These are phyloP conservation scores for Ustilago shanxiensis DNA, from an alignment of 1,284 basidiomycete genomes.

Conservation along the genomic window DNA sequence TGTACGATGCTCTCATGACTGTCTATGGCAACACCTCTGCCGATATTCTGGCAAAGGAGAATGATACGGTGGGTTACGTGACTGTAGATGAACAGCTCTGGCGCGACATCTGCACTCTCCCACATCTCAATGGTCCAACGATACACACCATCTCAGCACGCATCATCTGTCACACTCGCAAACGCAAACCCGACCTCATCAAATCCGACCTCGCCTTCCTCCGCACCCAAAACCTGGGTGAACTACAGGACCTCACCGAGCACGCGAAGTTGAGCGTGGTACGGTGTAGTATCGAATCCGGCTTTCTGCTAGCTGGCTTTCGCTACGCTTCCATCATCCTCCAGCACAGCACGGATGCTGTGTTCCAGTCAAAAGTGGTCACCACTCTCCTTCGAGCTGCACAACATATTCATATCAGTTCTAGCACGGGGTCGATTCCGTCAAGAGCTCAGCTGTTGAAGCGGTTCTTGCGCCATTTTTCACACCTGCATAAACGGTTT, in stretches of 20 bases:
- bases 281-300: constrained; percentile 30
- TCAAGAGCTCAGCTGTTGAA: constrained; percentile 37
- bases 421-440: constrained; percentile 4
- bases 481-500: constrained; percentile 16
- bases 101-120: constrained; percentile 23
- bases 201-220: constrained; percentile 31
- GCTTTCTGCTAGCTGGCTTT: constrained; percentile 18
- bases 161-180: constrained; percentile 36
- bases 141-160: constrained; percentile 40
- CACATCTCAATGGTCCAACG: constrained; percentile 22
- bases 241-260: constrained; percentile 24
- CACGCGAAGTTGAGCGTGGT: constrained; percentile 22
- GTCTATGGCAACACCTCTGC: constrained; percentile 30
- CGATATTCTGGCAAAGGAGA: background rate
- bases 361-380: constrained; percentile 9
- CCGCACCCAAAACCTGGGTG: constrained; percentile 1
- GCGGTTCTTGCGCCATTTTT: constrained; percentile 30
- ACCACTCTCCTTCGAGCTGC: constrained; percentile 28
- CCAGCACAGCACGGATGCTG: background rate
- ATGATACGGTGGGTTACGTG: background rate
- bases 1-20: constrained; percentile 51
- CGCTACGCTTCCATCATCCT: constrained; percentile 13
- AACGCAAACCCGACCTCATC: constrained; percentile 30
- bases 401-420: constrained; percentile 18
- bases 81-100: constrained; percentile 36